Conservation (phyloP, 1,139 yeast genomes). For the Yamadazyma jaroonii region DNA sequence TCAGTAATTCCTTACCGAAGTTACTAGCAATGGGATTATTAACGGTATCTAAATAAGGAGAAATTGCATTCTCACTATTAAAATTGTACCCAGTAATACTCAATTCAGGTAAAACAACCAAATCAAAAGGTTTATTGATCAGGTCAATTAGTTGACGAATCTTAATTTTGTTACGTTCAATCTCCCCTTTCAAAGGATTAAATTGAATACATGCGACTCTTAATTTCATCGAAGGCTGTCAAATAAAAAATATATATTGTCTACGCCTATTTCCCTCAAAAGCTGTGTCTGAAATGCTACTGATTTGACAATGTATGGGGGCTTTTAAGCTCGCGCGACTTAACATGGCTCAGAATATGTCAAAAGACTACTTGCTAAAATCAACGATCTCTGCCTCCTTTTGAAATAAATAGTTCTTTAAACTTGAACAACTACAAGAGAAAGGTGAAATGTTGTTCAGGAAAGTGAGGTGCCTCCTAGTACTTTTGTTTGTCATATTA, state of each 20-base stretch:
- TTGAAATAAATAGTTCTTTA: background rate
- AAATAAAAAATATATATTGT: no score
- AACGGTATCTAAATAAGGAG: conserved; percentile 54
- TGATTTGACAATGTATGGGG: background rate
- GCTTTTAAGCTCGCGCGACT: background rate
- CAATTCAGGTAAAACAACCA: conserved; percentile 77
- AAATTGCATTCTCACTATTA: conserved; percentile 45
- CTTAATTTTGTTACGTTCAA: conserved; percentile 47
- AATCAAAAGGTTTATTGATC: conserved; percentile 38
- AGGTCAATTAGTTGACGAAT: background rate
- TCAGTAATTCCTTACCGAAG: conserved; percentile 59
- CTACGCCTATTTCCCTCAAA: background rate
- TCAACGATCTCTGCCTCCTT: background rate
- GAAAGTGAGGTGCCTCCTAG: conserved; percentile 18
- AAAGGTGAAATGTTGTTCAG: conserved; percentile 12
- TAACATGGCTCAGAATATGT: conserved; percentile 1
- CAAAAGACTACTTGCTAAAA: background rate
- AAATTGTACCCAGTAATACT: conserved; percentile 87
- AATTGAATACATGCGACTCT: conserved; percentile 68
- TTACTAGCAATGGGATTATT: conserved; percentile 38
- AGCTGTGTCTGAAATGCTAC: background rate
- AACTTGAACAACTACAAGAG: no score
- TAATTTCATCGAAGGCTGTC: conserved; percentile 17
- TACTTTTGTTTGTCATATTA: conserved; percentile 15
- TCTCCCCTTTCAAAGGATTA: conserved; percentile 61